Conservation (phyloP, 352 stramenopile species). For the Globisporangium nunn region DNA sequence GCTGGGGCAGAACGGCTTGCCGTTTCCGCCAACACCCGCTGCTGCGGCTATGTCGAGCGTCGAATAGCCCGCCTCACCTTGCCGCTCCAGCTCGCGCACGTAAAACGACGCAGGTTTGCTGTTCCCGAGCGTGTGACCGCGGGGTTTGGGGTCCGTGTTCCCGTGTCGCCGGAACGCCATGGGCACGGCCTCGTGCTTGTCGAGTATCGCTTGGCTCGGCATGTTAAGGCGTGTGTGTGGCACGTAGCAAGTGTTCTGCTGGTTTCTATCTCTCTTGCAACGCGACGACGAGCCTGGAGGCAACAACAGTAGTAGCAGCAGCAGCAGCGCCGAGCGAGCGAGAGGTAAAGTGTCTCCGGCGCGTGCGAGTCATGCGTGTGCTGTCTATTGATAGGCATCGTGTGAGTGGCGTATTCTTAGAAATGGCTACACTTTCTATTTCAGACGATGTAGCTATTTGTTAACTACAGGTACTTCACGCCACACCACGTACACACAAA, state of each 20-base stretch:
- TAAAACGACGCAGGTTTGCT: slow-evolving; percentile 63
- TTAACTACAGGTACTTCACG: too few species aligned
- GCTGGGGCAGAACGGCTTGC: slow-evolving; percentile 45
- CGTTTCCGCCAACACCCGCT: slow-evolving; percentile 16
- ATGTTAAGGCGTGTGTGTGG: slow-evolving; percentile 17
- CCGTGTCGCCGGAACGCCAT: slow-evolving; percentile 77
- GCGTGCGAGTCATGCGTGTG: too few species aligned
- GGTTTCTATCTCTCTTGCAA: too few species aligned
- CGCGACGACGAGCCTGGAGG: too few species aligned
- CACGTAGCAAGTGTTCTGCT: not conserved
- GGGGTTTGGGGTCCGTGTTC: slow-evolving; percentile 60
- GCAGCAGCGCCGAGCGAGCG: not conserved
- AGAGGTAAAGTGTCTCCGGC: not conserved
- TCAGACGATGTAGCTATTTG: too few species aligned
- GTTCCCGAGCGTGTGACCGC: slow-evolving; percentile 54
- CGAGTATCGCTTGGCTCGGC: slow-evolving; percentile 48
- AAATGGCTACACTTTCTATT: too few species aligned
- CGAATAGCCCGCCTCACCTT: slow-evolving; percentile 32
- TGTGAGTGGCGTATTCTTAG: too few species aligned
- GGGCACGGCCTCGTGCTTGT: slow-evolving; percentile 74
- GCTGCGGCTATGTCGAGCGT: slow-evolving; percentile 37
- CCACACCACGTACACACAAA: too few species aligned
- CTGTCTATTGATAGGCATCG: too few species aligned
- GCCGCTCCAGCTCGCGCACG: slow-evolving; percentile 53
- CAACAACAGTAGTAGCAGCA: not conserved